A percentile compares a stretch with the other conserved stretches of the same genome.
phyloP scores from a whole-genome alignment of 306 rosid genomes.

The Pterocarpus macrocarpus region DNA sequence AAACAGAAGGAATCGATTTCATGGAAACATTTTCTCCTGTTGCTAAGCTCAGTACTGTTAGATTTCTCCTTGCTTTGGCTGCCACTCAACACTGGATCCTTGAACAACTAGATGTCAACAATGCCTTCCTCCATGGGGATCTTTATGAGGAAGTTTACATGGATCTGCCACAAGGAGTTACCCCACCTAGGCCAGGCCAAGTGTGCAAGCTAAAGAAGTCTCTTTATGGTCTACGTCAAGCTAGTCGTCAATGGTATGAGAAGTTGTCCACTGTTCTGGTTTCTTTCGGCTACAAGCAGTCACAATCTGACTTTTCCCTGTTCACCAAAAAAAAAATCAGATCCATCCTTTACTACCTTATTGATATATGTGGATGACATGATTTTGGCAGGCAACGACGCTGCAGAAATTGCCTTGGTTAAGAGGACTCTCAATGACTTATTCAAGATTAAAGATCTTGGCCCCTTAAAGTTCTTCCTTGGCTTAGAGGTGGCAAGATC shows the following conservation, averaged over 20 bases:
- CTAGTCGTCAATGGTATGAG: not conserved
- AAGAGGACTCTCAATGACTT: too few species aligned
- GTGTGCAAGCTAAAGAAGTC: not conserved
- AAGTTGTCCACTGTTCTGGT: not conserved
- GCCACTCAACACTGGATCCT: too few species aligned
- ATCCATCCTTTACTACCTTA: not conserved
- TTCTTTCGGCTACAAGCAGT: not conserved
- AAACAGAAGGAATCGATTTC: too few species aligned
- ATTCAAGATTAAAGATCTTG: too few species aligned
- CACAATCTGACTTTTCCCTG: not conserved
- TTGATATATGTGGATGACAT: not conserved
- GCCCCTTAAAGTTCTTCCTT: too few species aligned
- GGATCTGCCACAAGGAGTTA: not conserved
- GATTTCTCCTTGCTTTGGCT: too few species aligned
- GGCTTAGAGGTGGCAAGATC: too few species aligned
- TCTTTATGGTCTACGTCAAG: not conserved
- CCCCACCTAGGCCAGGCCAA: not conserved
- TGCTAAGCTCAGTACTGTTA: too few species aligned
- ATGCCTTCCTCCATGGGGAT: not conserved
- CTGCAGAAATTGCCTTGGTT: too few species aligned
- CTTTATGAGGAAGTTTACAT: not conserved
- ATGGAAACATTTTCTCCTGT: too few species aligned
- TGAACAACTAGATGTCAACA: too few species aligned
- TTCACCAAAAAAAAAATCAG: not conserved
- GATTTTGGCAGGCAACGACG: too few species aligned